Percentiles rank a stretch among this genome's conserved stretches.
Evolutionary conservation across 208 protist genomes (phyloP).

Genomic region (Acanthamoeba sp.): DNA sequence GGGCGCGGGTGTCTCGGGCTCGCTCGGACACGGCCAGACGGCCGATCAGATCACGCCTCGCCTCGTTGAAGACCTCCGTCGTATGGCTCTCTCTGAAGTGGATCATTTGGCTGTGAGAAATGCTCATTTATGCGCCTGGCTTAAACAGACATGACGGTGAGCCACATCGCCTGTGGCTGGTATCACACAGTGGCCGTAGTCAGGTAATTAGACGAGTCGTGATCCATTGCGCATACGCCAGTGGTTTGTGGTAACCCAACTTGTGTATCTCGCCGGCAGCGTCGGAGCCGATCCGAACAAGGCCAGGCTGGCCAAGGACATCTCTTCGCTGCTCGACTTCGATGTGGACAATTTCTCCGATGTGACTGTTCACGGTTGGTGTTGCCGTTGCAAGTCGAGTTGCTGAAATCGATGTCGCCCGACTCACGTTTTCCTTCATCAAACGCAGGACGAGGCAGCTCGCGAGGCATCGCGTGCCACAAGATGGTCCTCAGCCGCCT

Average conservation of each 20-base stretch:
- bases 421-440: not conserved
- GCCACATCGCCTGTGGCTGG: slow-evolving; percentile 24
- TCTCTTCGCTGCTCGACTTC: not conserved
- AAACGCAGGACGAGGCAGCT: not conserved
- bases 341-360: not conserved
- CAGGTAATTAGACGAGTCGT: slow-evolving; percentile 25
- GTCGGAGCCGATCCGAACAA: not conserved
- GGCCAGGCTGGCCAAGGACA: slow-evolving; percentile 1
- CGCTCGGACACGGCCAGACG: not conserved
- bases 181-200: not conserved
- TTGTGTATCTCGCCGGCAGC: not conserved
- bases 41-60: not conserved
- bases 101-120: not conserved
- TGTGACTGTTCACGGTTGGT: not conserved
- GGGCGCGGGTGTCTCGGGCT: not conserved
- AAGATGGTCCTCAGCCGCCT: not conserved
- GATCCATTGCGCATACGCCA: too few relatives aligned
- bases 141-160: not conserved
- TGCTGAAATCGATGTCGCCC: not conserved
- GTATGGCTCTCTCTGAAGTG: not conserved
- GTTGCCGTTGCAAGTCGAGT: not conserved
- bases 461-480: not conserved
- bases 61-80: not conserved
- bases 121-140: not conserved
- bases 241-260: too few relatives aligned